Evolutionary conservation across 208 protist species (phyloP).

Genomic region (Crithidia bombi): DNA sequence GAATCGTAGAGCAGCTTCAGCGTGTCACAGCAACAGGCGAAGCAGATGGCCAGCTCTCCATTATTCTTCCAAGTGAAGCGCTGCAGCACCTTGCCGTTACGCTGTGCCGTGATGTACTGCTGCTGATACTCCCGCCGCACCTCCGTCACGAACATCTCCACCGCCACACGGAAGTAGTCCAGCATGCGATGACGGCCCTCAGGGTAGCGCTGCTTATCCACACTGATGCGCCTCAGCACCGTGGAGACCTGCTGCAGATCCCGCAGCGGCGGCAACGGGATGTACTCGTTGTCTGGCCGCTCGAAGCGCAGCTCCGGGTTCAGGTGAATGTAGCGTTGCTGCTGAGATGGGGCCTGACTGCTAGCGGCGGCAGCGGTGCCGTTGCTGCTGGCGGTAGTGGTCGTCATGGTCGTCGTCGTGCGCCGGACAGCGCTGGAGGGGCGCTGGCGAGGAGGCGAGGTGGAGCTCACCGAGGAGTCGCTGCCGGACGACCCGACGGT

Average conservation of each 20-base stretch:
- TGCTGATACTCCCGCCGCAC: slow-evolving; percentile 65
- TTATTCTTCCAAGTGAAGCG: slow-evolving; percentile 88
- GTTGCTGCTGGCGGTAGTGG: background rate
- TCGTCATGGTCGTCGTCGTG: background rate
- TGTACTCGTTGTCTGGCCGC: slow-evolving; percentile 72
- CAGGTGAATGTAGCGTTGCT: slow-evolving; percentile 34
- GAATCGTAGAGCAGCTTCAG: slow-evolving; percentile 80
- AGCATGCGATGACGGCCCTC: slow-evolving; percentile 71
- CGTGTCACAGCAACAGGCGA: slow-evolving; percentile 87
- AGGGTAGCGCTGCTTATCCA: slow-evolving; percentile 64
- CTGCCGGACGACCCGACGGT: slow-evolving; percentile 25
- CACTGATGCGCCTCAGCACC: slow-evolving; percentile 44
- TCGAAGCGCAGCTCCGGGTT: slow-evolving; percentile 77
- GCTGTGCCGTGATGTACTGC: slow-evolving; percentile 51
- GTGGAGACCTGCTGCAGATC: slow-evolving; percentile 31
- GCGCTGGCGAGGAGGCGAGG: background rate
- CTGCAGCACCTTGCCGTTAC: slow-evolving; percentile 32
- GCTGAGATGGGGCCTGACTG: slow-evolving; percentile 3
- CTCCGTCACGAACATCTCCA: slow-evolving; percentile 82
- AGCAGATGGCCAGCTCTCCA: slow-evolving; percentile 83
- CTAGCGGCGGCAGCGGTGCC: background rate
- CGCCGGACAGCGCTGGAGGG: background rate
- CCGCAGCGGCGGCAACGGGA: slow-evolving; percentile 47
- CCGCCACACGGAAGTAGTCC: slow-evolving; percentile 77
- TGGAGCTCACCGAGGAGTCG: slow-evolving; percentile 22